These are phyloP conservation scores for Stachybotrys chlorohalonatus DNA, from an alignment of 2,329 filamentous ascomycete genomes.

Conservation along the genomic window DNA sequence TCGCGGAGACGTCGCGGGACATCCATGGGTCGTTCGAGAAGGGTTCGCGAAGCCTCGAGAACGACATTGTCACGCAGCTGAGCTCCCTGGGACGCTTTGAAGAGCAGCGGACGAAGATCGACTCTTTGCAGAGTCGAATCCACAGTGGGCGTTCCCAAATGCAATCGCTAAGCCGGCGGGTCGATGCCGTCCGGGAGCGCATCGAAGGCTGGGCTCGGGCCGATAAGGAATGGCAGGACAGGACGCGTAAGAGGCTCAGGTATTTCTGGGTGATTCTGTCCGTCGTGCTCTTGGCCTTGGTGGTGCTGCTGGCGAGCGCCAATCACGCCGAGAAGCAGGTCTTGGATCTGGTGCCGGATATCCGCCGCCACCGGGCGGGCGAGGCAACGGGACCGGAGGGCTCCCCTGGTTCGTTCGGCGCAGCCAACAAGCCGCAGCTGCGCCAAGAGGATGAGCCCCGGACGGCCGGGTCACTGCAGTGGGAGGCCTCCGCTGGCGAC, in stretches of 20 bases:
- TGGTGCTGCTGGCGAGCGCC: conserved; percentile 30
- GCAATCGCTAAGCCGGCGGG: conserved; percentile 48
- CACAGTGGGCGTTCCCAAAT: conserved; percentile 50
- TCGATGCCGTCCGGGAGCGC: conserved; percentile 53
- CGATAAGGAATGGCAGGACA: conserved; percentile 60
- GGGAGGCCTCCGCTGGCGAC: conserved; percentile 15
- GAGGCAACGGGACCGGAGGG: background rate
- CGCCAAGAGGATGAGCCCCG: conserved; percentile 10
- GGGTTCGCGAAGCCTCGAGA: conserved; percentile 49
- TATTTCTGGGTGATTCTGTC: conserved; percentile 54
- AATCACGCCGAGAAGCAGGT: conserved; percentile 8
- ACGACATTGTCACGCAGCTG: conserved; percentile 53
- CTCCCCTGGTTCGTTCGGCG: background rate
- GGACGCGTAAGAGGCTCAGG: conserved; percentile 52
- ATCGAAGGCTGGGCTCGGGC: conserved; percentile 60
- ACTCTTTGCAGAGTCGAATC: conserved; percentile 53
- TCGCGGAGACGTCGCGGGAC: conserved; percentile 52
- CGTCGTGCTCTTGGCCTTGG: conserved; percentile 34
- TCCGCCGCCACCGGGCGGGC: background rate
- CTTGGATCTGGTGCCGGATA: conserved; percentile 3
- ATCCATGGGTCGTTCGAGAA: conserved; percentile 49
- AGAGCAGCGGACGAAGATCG: conserved; percentile 55
- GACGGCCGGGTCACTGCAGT: conserved; percentile 12
- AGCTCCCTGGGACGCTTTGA: conserved; percentile 53
- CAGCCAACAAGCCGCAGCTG: conserved; percentile 1